Base-by-base conservation (phyloP, 257 asterid species). In the Forsythia viridissima region DNA sequence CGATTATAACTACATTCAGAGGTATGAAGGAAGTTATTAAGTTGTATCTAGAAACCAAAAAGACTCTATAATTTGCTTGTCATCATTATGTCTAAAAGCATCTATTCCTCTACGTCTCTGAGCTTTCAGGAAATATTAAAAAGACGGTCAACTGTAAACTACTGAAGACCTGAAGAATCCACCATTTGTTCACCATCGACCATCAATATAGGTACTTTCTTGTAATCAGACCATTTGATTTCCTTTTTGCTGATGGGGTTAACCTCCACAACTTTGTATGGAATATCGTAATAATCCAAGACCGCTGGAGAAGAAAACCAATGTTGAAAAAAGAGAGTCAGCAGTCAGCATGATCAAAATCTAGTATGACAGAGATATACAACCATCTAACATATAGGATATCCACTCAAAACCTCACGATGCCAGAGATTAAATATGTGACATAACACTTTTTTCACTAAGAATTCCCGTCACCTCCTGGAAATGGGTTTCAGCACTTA, bases 181-280 rank as follows among this genome's bases (percentile, higher is more conserved):
- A 90, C 94, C 99, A 93, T 85, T 83, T 86, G 91, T 80, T 88
- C 89, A 18, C 97, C 99, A 42, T 96, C 98, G 83, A 93, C 97
- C 93, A 89, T 80, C 85, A 93, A 79, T 80, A 96, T 90, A 16
- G 99, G 99, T 65, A 96, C 98, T 88, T 96, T 96, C 91, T 90
- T 90, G 93, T 96, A 92, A 83, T 88, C 97, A 55, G 97, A 95
- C 96, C 94, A 95, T 82, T 93, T 92, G 82, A 90, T 91, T 89
- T 95, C 99, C 84, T 90, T 93, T 84, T 91, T 93, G 90, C 88
- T 92, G 79, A 95, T 85, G 20, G 98, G 99, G 77, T 95, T 95
- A 74, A 95, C 99, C 91, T 96, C 99, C 84, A 96, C 95, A 79
- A 93, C 77, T 79, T 91, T 89, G 97, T 95, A 95, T 21, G 94